Base-by-base conservation (phyloP, 441 rosid genomes). In the Gossypium gossypioides region DNA sequence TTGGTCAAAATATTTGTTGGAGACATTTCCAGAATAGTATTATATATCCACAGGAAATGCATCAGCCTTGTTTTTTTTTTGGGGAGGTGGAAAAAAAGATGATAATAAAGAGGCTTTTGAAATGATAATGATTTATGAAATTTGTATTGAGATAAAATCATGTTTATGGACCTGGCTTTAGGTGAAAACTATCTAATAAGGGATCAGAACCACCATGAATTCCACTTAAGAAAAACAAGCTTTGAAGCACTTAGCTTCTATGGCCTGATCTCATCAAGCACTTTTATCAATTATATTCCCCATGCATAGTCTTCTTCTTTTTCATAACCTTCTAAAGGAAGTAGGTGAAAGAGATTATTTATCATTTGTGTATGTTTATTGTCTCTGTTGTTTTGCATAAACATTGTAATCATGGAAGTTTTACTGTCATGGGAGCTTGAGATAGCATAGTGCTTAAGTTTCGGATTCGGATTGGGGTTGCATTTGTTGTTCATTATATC, bases 191-290 rank as follows among this genome's bases (percentile, higher is more conserved):
- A 57, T 19, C n/a, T 60, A 22, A 27, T 3, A 27, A 32, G 21
- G 79, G 13, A 79, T 58, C 21, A 58, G 57, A 66, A 73, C 64
- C 64, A 51, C 57, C 58, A 16, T 72, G 61, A 66, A 54, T 37
- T 61, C 68, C 64, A 74, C 69, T 69, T 24, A 2, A 32, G 37
- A 34, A 52, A 40, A n/a, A 42, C 42, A 57, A 55, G 51, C 18
- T 3, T 27, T n/a, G 50, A 58, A 61, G 74, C 74, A 72, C 74
- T 72, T 16, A 0, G 16, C 16, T 54, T 40, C 63, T 46, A 55
- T 69, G 71, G 77, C 34, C 52, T 70, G 65, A 76, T 10, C 75
- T 76, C 72, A 65, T 6, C 51, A n/a, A 12, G 37, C 75, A 66
- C 61, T 76, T 65, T 13, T 18, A 29, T 34, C 62, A 65, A 59